Base-by-base conservation (phyloP, 495 filamentous ascomycete species). In the Podospora anserina region DNA sequence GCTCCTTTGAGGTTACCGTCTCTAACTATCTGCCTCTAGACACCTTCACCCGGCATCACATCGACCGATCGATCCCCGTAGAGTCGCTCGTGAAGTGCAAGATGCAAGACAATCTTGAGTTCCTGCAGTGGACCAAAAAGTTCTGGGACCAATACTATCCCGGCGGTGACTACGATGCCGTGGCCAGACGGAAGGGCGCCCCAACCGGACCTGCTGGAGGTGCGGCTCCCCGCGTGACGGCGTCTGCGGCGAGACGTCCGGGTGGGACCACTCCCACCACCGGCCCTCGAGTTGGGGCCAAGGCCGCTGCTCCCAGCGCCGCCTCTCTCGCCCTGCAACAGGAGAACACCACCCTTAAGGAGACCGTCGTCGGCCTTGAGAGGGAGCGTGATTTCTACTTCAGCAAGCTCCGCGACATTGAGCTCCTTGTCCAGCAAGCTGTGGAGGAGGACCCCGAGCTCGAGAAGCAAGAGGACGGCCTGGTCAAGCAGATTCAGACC, bases 101-200 rank as follows among this genome's bases (percentile, higher is more conserved):
- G 82, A 98, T 99, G 92, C 95, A 99, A 82, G 95, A 99, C 78
- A 99, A 99, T 83, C 92, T 99, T 69, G 96, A 97, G 76, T 99
- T 98, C 80, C 87, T 99, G 44, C 95, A 99, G 82, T 99, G 92
- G 92, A 89, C 87, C 64, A 98, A 98, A 87, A 82, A 85, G 70
- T 97, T 92, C 82, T 99, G 95, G 95, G 96, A 99, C 76, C 94
- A 97, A 76, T 93, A 97, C 85, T 99, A 90, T 77, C 93, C 95
- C 9, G 95, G 94, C 59, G 92, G 92, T 64, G 95, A 98, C 70
- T 99, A 99, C 81, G 95, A 99, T 79, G 92, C 95, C 11, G 83
- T 96, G 26, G 81, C 81, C 60, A 88, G 95, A 70, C 87, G 95
- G 77, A 97, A 96, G 81, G 94, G 88, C 49, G 87, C 86, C 56